Evolutionary conservation across 2,329 filamentous ascomycete species (phyloP), one percentile per base, ranked within the genome.

Genomic region (Aspergillus bombycis): DNA sequence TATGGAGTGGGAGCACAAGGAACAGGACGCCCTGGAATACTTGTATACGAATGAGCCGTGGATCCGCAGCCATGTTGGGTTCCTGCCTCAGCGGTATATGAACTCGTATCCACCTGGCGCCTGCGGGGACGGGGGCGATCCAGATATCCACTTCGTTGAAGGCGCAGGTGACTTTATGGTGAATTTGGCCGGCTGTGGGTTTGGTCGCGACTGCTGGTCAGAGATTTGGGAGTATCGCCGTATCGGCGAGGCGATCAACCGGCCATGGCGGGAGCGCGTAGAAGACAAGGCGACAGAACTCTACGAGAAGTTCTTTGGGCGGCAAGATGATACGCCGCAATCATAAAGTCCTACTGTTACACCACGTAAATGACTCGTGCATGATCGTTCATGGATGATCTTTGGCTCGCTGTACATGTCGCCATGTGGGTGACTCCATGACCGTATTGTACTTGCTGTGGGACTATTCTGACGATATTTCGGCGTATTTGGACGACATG

Each of bases 1-100:
- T 78, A 97, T 97, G 94, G 88, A 95, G 66, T 99, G 95, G 95
- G 94, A 95, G 74, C 95, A 99, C 83, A 98, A 98, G 77, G 95
- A 99, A 78, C 95, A 99, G 80, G 94, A 98, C 75, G 93, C 94
- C 1, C 82, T 99, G 48, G 94, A 97, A 80, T 91, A 96, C 80
- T 84, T 99, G 66, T 99, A 99, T 81, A 86, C 85, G 62, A 91
- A 90, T 61, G 94, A 98, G 76, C 92, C 95, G 0, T 99, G 95
- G 94, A 88, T 98, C 60, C 89, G 95, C 63, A 89, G 92, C 61
- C 91, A 95, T 71, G 89, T 93, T 3, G 94, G 88, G 5, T 99
- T 99, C 79, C 85, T 97, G 54, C 90, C 91, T 0, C 94, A 98
- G 77, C 90, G 95, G 70, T 91, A 89, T 80, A 92, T 98, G 81